Conservation (phyloP, 805 yeast species). For the Candida ulmi region DNA sequence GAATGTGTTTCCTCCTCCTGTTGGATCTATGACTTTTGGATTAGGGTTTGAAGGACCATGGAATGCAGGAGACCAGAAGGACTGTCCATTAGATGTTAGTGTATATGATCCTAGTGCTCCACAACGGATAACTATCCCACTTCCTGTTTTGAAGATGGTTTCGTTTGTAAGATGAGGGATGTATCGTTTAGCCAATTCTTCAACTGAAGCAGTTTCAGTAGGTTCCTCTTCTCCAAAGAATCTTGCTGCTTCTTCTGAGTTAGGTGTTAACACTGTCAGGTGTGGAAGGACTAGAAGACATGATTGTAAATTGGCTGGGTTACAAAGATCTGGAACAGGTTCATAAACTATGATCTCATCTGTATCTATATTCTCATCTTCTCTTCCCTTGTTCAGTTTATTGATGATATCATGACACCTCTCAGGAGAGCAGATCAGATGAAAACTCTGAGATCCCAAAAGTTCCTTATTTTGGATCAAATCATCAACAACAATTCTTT, state of each 20-base stretch:
- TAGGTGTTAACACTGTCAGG: slow-evolving; percentile 71
- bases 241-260: slow-evolving; percentile 74
- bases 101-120: slow-evolving; percentile 68
- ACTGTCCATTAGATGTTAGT: slow-evolving; percentile 23
- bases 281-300: slow-evolving; percentile 33
- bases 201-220: slow-evolving; percentile 29
- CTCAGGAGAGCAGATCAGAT: slow-evolving; percentile 68
- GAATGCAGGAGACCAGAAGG: slow-evolving; percentile 65
- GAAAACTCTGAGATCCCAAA: slow-evolving; percentile 44
- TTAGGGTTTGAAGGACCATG: slow-evolving; percentile 35
- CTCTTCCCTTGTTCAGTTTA: slow-evolving; percentile 19
- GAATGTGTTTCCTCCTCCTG: slow-evolving; percentile 93
- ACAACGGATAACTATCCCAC: slow-evolving; percentile 64
- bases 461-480: slow-evolving; percentile 34
- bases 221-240: slow-evolving; percentile 48
- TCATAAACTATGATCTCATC: slow-evolving; percentile 65
- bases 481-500: slow-evolving; percentile 53
- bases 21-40: slow-evolving; percentile 69
- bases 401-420: slow-evolving; percentile 47
- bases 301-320: slow-evolving; percentile 38
- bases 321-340: slow-evolving; percentile 78
- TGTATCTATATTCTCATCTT: not conserved
- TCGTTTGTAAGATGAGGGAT: slow-evolving; percentile 33
- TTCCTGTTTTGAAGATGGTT: slow-evolving; percentile 23
- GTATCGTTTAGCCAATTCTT: slow-evolving; percentile 36